phyloP scores from a whole-genome alignment of 805 yeast species.

The Sporopachydermia lactativora region DNA sequence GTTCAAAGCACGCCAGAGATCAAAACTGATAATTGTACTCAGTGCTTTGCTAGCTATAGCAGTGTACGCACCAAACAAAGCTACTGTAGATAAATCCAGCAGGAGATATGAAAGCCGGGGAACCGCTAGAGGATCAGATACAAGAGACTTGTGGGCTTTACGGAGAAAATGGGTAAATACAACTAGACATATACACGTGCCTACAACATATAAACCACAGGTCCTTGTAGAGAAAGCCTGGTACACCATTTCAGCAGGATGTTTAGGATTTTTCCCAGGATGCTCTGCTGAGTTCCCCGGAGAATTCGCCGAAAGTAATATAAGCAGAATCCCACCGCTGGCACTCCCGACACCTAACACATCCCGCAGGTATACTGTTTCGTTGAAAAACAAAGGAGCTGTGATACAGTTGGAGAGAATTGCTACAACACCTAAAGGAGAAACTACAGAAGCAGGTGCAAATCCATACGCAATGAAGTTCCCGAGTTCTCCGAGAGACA shows the following conservation, averaged over 20 bases:
- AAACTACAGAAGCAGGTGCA: conserved; percentile 32
- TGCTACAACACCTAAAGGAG: conserved; percentile 36
- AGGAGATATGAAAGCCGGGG: conserved; percentile 13
- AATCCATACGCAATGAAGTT: conserved; percentile 35
- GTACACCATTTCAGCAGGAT: conserved; percentile 18
- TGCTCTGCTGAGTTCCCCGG: conserved; percentile 6
- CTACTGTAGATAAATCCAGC: conserved; percentile 23
- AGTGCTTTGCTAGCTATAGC: conserved; percentile 31
- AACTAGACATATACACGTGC: conserved; percentile 11
- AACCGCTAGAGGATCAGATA: not conserved
- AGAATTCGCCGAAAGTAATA: conserved; percentile 24
- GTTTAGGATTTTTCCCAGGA: conserved; percentile 6
- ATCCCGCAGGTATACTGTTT: conserved; percentile 21
- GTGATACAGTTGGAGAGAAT: conserved; percentile 31
- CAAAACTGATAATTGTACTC: conserved; percentile 15
- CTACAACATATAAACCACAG: conserved; percentile 16
- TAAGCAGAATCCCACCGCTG: conserved; percentile 27
- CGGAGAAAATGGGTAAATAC: conserved; percentile 8
- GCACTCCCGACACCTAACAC: conserved; percentile 26
- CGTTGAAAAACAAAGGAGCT: conserved; percentile 33
- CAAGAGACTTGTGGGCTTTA: not conserved
- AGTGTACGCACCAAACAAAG: conserved; percentile 32
- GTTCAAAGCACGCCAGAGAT: conserved; percentile 11
- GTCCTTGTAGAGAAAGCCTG: conserved; percentile 15
- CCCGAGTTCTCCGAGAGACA: conserved; percentile 31